Evolutionary conservation across 257 asterid species (phyloP).

Genomic region (Solanum corneliomulleri): DNA sequence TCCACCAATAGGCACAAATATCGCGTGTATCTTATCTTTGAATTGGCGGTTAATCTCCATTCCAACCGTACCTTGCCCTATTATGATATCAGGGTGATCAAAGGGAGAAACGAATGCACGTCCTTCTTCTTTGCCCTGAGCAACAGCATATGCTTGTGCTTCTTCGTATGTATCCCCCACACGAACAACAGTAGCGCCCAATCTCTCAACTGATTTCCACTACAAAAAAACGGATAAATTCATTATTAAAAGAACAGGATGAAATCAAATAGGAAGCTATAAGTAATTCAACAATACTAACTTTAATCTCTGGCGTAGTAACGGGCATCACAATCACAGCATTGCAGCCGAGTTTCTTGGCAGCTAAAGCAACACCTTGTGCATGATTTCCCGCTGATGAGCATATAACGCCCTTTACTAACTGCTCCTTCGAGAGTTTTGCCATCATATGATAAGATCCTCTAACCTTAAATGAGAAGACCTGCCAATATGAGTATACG

Average conservation of each 20-base stretch:
- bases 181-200: conserved; percentile 85
- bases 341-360: conserved; percentile 49
- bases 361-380: conserved; percentile 89
- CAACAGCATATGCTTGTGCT: conserved; percentile 78
- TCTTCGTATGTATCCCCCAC: conserved; percentile 85
- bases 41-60: conserved; percentile 79
- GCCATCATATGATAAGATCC: conserved; percentile 99
- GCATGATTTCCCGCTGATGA: conserved; percentile 99
- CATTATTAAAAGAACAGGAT: background rate
- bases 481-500: conserved; percentile 22
- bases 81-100: conserved; percentile 85
- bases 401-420: conserved; percentile 76
- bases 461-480: conserved; percentile 81
- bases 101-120: conserved; percentile 80
- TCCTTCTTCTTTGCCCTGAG: conserved; percentile 50
- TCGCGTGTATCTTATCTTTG: conserved; percentile 59
- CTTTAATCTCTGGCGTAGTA: conserved; percentile 94
- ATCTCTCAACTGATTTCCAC: conserved; percentile 79
- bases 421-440: conserved; percentile 58
- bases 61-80: conserved; percentile 93
- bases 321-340: conserved; percentile 88
- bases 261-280: background rate
- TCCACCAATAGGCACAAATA: conserved; percentile 94
- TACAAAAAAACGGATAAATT: background rate
- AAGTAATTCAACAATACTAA: conserved; percentile 7